Base-by-base conservation (phyloP, 805 yeast species). In the Naumovozyma baii region DNA sequence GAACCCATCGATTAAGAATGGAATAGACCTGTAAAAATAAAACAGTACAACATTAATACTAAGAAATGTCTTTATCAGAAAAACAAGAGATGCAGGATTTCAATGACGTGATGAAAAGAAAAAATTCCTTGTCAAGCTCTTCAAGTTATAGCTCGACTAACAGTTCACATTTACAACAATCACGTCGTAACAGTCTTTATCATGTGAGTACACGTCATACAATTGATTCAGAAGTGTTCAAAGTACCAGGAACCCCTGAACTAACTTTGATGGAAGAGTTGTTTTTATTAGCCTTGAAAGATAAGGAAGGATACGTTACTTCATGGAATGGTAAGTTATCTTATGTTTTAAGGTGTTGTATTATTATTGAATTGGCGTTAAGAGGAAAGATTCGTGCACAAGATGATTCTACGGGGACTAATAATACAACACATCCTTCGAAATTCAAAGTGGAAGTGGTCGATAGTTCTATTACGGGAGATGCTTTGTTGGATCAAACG, bases 261-360 rank as follows among this genome's bases (percentile, higher is more conserved):
- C 69, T 92, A 49, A 92, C 98, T 0, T 67, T 92, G 49, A 87
- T 92, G 96, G 98, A 92, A 63, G 98, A 92, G 63, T 96, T 92
- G 5, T 68, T 92, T 48, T 71, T 92, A 45, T 74, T 92, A 68
- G 98, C 98, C 4, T 72, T 92, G 48, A 88, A 90, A 56, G 97
- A 92, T 63, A 83, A 83, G 52, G 97, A 92, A 63, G 98, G 98
- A 9, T 87, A 90, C 61, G 69, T 92, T 34, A 86, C 96, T 22
- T 92, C 92, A 64, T 92, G 98, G 98, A 92, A 92, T 59, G 98
- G 92, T 63, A 88, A 86, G 63, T 88, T 92, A 39, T 86, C 96
- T 18, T 92, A 92, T 65, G 95, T 96, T 1, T 71, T 92, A 44
- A 78, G 98, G 52, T 98, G 98, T 12, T 83, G 96, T 59, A 90